Evolutionary conservation across 2,329 filamentous ascomycete genomes (phyloP).

Genomic region (Chalaropsis thielavioides): DNA sequence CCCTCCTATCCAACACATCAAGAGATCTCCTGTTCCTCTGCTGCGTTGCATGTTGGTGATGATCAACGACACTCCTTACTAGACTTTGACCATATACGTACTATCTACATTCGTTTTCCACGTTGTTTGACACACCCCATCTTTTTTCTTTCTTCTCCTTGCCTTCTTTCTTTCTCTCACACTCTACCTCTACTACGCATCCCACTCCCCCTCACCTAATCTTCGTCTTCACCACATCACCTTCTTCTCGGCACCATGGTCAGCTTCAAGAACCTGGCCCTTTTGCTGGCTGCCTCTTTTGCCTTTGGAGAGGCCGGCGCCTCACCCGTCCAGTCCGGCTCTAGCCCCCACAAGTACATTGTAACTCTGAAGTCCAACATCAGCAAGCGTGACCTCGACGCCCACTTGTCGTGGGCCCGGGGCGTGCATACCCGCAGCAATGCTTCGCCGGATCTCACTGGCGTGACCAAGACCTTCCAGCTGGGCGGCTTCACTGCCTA

Average conservation of each 20-base stretch:
- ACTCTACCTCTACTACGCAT: background rate
- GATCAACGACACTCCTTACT: conserved; percentile 1
- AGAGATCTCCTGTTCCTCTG: background rate
- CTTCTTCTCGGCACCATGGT: conserved; percentile 17
- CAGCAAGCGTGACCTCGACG: conserved; percentile 23
- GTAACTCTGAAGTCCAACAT: conserved; percentile 31
- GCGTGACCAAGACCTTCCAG: conserved; percentile 24
- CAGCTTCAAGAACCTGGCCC: conserved; percentile 19
- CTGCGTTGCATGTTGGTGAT: background rate
- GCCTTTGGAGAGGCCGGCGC: conserved; percentile 20
- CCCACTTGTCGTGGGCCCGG: conserved; percentile 25
- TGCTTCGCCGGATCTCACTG: conserved; percentile 23
- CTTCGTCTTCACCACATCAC: background rate
- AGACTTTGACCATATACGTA: background rate
- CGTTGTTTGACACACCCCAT: background rate
- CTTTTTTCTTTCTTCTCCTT: background rate
- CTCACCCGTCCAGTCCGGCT: too few species aligned
- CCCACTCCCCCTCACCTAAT: background rate
- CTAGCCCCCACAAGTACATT: conserved; percentile 32
- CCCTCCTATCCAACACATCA: background rate
- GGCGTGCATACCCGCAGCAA: conserved; percentile 25
- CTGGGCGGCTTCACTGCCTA: conserved; percentile 29
- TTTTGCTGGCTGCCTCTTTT: conserved; percentile 17
- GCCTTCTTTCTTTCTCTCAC: background rate
- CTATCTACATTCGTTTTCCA: background rate